These are phyloP conservation scores for Pythium sukuiense DNA, from an alignment of 352 stramenopile genomes.

Conservation along the genomic window DNA sequence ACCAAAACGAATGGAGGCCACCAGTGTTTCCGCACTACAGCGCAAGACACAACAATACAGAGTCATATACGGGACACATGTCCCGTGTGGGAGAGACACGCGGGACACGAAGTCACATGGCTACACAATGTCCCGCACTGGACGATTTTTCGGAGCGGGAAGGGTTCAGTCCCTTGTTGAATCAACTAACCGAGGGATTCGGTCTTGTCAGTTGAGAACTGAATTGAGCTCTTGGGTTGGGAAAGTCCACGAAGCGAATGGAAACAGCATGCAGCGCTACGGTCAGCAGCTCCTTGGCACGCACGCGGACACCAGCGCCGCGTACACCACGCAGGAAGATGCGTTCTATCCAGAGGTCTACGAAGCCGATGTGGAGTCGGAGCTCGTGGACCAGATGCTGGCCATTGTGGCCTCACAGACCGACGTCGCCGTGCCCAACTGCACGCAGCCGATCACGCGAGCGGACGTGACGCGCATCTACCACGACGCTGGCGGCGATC, in stretches of 20 bases:
- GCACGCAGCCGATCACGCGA: constrained; percentile 25
- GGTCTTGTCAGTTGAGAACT: constrained; percentile 15
- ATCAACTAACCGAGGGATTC: not conserved
- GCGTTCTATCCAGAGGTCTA: not conserved
- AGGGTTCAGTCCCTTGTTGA: not conserved
- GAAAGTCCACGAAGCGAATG: not conserved
- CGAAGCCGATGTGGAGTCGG: constrained; percentile 4
- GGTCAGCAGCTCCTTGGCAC: constrained; percentile 27
- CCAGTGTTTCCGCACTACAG: constrained; percentile 21
- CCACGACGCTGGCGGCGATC: constrained; percentile 36
- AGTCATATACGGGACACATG: not conserved
- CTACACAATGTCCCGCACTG: constrained; percentile 1
- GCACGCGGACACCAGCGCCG: constrained; percentile 10
- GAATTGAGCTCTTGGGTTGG: not conserved
- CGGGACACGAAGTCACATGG: not conserved
- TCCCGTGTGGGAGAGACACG: not conserved
- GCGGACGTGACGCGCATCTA: constrained; percentile 40
- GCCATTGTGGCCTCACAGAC: constrained; percentile 18
- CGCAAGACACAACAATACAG: constrained; percentile 21
- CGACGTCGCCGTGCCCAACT: not conserved
- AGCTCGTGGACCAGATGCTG: constrained; percentile 24
- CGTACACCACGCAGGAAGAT: not conserved
- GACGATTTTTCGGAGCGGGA: not conserved
- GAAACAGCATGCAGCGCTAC: not conserved
- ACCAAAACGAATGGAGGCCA: constrained; percentile 41